Evolutionary conservation across 768 basidiomycete species (phyloP).

Genomic region (Terana coerulea): DNA sequence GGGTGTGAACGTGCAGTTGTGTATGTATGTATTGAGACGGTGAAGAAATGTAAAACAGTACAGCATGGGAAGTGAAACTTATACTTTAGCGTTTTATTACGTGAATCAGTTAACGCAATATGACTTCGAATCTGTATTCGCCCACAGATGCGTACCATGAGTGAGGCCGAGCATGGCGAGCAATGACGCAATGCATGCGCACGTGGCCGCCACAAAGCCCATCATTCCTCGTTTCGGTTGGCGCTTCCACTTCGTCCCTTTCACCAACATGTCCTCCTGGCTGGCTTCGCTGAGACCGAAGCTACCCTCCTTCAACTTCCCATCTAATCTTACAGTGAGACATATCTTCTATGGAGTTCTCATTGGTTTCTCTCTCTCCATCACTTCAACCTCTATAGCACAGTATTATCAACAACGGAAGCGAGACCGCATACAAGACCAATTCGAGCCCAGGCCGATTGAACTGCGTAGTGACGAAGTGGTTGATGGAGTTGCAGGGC

Average conservation of each 20-base stretch:
- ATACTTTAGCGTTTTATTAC: not conserved
- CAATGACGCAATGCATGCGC: not conserved
- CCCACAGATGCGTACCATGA: too few species aligned
- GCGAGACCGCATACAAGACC: slow-evolving; percentile 33
- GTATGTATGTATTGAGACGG: not conserved
- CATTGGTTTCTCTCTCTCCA: slow-evolving; percentile 72
- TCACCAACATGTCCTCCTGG: not conserved
- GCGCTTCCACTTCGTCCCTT: not conserved
- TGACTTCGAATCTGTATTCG: too few species aligned
- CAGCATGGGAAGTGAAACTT: not conserved
- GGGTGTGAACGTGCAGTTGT: not conserved
- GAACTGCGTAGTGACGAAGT: slow-evolving; percentile 75
- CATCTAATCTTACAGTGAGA: slow-evolving; percentile 7
- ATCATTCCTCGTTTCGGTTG: too few species aligned
- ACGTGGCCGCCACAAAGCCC: slow-evolving; percentile 3
- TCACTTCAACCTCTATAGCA: slow-evolving; percentile 64
- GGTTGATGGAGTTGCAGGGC: slow-evolving; percentile 72
- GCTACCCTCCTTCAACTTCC: not conserved
- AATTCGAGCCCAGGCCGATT: slow-evolving; percentile 50
- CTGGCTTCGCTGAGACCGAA: not conserved
- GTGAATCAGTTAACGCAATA: not conserved
- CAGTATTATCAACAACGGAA: slow-evolving; percentile 49
- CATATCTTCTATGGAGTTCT: slow-evolving; percentile 52
- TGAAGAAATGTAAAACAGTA: not conserved
- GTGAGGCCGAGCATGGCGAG: not conserved